Base-by-base conservation (phyloP, 2,329 filamentous ascomycete species). In the Cordyceps farinosa region DNA sequence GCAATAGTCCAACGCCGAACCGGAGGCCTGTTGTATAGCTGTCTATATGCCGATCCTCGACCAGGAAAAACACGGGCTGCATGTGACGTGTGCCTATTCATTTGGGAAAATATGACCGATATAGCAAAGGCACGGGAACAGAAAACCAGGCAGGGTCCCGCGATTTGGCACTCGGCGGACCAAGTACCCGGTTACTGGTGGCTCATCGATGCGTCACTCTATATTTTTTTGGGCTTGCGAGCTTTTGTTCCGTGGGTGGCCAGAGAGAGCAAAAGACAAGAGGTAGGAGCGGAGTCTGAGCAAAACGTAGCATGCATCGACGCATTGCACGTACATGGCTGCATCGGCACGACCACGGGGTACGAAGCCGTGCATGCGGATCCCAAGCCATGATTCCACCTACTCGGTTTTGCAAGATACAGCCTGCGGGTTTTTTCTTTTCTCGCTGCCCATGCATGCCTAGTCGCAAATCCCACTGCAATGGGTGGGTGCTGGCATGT, bases 361-460 rank as follows among this genome's bases (percentile, higher is more conserved):
- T 61, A 32, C 48, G 50, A 53, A 53, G 38, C 38, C 40, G 56
- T 50, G 44, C 58, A 50, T 61, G 58, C 58, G 58, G 58, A 30
- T 51, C 42, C 58, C 58, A 61, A 61, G 58, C 58, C 58, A 61
- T 61, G 6, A 45, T 61, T 45, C 58, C 58, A 61, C 47, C 36
- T 32, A 52, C n/a, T 61, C 58, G 58, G 58, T 42, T 47, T 53
- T 61, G 47, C 38, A 50, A 61, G 58, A 61, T 61, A 36, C 38
- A 45, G 30, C 29, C 45, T 45, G 36, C 58, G 17, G 3, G 32
- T 17, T 8, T 53, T 22, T 53, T 44, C 48, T 50, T 42, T 61
- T 61, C 38, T 61, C 36, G n/a, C 47, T 44, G 38, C 29, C 4
- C 36, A 52, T 52, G 47, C 48, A 42, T 58, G 32, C 30, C 55